Percentiles rank a stretch among this genome's conserved stretches.
Evolutionary conservation across 306 rosid genomes (phyloP).

Genomic region (Arachis hypogaea): DNA sequence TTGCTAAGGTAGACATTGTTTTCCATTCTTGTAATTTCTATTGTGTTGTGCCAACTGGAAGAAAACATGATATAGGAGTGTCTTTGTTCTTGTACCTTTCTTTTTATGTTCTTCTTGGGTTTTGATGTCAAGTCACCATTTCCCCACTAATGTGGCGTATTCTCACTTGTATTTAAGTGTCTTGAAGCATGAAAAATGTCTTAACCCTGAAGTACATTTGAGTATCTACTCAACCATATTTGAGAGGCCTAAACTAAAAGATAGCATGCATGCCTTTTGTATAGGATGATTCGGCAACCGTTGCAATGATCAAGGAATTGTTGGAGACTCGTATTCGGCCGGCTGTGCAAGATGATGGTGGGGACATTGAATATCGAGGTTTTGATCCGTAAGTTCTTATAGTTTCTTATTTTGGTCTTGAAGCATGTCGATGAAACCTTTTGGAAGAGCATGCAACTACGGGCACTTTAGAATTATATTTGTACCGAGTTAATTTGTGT

Average conservation of each 20-base stretch:
- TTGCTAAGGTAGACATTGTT: too few relatives aligned
- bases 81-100: not conserved
- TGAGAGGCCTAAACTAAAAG: not conserved
- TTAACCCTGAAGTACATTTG: not conserved
- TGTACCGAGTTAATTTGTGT: not conserved
- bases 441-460: not conserved
- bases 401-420: conserved; percentile 27
- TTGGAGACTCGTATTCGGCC: conserved; percentile 96
- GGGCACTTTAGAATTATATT: not conserved
- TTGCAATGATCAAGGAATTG: conserved; percentile 23
- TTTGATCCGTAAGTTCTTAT: conserved; percentile 65
- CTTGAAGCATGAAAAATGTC: not conserved
- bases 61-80: not conserved
- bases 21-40: too few relatives aligned
- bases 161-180: not conserved
- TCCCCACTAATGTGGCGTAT: too few relatives aligned
- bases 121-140: not conserved
- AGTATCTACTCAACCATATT: not conserved
- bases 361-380: conserved; percentile 85
- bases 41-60: not conserved
- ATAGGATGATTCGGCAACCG: too few relatives aligned
- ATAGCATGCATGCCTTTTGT: too few relatives aligned
- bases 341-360: conserved; percentile 97
- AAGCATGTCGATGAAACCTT: conserved; percentile 21
- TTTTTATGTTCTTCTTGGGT: not conserved